Evolutionary conservation across 345 rosid genomes (phyloP), one percentile per base, ranked within the genome.

Genomic region (Citrus hindsii): DNA sequence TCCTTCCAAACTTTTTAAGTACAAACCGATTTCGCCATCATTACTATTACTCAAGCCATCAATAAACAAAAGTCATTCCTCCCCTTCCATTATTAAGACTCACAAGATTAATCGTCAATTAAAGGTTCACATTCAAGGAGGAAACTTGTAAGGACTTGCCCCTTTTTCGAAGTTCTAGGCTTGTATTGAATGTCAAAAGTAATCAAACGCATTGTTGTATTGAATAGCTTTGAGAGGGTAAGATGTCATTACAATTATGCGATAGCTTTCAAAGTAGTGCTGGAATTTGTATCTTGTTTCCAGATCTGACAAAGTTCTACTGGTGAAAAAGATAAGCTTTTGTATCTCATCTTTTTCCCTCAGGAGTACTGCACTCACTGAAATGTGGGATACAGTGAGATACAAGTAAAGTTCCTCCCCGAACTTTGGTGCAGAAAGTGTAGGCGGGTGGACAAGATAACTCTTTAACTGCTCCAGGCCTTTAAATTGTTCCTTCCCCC

Each of bases 1-100:
- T 2, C 46, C 46, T 0, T 40, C 7, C 1, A 0, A 3, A 40
- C 46, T 40, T 9, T 6, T 40, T 8, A 38, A 38, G 2, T 38
- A 6, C 0, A 38, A 0, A 38, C 12, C 3, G 0, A 38, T 7
- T 38, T 2, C 3, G 0, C 3, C 42, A 12, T 2, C 3, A 8
- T 38, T 38, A 38, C 9, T 38, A 38, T 38, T 9, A 2, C 42
- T 38, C 1, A 0, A 38, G 10, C 12, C 42, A 9, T 38, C 42
- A 38, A 8, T 9, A 38, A 9, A 38, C 3, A 38, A 8, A 6
- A 38, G 42, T 0, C 42, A 38, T 2, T 38, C 42, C 9, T 9
- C 0, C 0, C 3, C 0, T 9, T 38, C 12, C 3, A 0, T 38
- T 38, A 12, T 0, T 8, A 38, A 38, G 42, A 38, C 10, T 8